Evolutionary conservation across 345 rosid genomes (phyloP), one percentile per base, ranked within the genome.

Genomic region (Mallotus nudiflorus): DNA sequence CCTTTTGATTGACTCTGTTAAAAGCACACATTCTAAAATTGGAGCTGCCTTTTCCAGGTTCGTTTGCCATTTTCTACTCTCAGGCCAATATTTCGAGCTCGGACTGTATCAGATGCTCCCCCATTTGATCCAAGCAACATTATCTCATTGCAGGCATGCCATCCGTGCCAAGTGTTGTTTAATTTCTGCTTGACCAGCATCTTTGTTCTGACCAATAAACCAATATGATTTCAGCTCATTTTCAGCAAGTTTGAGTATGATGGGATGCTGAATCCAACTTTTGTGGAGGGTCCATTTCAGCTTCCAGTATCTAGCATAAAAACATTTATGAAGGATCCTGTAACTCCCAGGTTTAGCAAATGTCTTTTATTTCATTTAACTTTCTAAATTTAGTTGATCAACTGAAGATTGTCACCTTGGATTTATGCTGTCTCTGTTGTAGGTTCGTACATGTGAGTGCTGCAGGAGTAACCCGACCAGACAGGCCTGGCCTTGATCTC

Each of bases 191-290:
- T 35, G 51, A 35, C 13, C 13, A 54, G 20, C 13, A 59, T 65
- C 75, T 62, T 24, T 18, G 18, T 73, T 39, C 74, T 80, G 46
- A 5, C 37, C 33, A 67, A 72, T 63, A 50, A 25, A 58, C 25
- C 28, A 45, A 60, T 18, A 42, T 40, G 25, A 1, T 73, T 84
- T 49, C 96, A 94, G 99, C 92, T 94, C 60, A 90, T 91, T 97
- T 87, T 90, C 87, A 91, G 99, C 87, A 94, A 91, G 79, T 94
- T 94, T 54, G 97, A 94, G 83, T 94, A 86, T 69, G 99, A 94
- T 35, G 99, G 97, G 67, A 87, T 86, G 82, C 81, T 91, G 78
- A 93, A 94, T 77, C 97, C 96, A 45, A 83, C 89, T 64, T 94
- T 94, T 71, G 80, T 67, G 62, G 97, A 94, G 83, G 97, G 98